A percentile compares a stretch with the other conserved stretches of the same genome.
Evolutionary conservation across 495 filamentous ascomycete genomes (phyloP).

Genomic region (Aspergillus indologenus): DNA sequence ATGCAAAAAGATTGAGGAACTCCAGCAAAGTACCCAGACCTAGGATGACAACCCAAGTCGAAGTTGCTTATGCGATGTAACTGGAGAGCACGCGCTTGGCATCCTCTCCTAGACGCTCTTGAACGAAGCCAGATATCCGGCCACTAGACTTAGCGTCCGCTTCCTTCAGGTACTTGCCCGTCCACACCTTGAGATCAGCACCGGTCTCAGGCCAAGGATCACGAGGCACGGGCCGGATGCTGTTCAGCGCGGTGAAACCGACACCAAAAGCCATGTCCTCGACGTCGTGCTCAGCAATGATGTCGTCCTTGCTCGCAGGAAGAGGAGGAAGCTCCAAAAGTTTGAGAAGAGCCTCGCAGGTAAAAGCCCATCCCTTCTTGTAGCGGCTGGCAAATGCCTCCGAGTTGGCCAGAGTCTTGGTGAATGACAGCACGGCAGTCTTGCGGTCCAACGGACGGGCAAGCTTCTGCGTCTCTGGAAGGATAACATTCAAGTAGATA

Average conservation of each 20-base stretch:
- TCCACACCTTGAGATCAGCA: conserved; percentile 75
- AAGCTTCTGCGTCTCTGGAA: conserved; percentile 85
- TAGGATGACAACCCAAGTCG: neutral
- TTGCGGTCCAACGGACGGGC: conserved; percentile 86
- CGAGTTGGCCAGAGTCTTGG: conserved; percentile 83
- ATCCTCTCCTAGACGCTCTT: conserved; percentile 56
- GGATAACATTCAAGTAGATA: conserved; percentile 79
- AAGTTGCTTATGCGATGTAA: conserved; percentile 48
- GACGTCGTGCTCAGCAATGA: conserved; percentile 78
- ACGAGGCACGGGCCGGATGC: conserved; percentile 63
- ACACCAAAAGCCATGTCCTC: conserved; percentile 94
- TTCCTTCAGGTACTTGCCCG: conserved; percentile 64
- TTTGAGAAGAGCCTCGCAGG: conserved; percentile 79
- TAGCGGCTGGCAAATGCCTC: conserved; percentile 70
- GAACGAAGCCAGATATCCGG: conserved; percentile 53
- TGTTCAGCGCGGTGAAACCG: conserved; percentile 87
- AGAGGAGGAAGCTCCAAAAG: conserved; percentile 83
- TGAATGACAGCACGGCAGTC: conserved; percentile 84
- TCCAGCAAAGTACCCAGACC: neutral
- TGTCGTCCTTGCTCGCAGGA: conserved; percentile 67
- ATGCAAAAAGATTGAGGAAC: neutral
- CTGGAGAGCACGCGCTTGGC: conserved; percentile 51
- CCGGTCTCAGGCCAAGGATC: conserved; percentile 81
- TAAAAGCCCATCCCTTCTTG: conserved; percentile 85
- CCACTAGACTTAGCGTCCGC: conserved; percentile 55